Evolutionary conservation across 352 stramenopile genomes (phyloP), one percentile per base, ranked within the genome.

Genomic region (Pythium dissotocum): DNA sequence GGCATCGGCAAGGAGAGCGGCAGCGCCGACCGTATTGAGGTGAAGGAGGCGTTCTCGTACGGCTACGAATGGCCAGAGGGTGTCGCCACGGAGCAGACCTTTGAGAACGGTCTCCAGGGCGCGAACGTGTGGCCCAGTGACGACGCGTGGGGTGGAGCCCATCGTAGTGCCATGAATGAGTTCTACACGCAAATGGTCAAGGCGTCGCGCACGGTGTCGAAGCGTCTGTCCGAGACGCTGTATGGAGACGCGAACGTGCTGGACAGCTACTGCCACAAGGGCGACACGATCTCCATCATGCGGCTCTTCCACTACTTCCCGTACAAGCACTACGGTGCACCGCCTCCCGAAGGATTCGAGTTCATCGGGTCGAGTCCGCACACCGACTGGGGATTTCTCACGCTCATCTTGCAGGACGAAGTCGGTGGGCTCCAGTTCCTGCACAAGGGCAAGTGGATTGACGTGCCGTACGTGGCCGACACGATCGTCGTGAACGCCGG

Each of bases 291-390:
- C 67, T 94, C 86, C 35, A 89, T 94, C 77, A 90, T 92, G 83
- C 83, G 86, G 44, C 75, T 88, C 55, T 94, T 92, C 70, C 86
- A 94, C 71, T 94, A 94, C 70, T 94, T 94, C 63, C 86, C 86
- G 48, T 93, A 93, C 75, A 75, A 76, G 28, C 73, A 70, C 32
- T 89, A 83, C 66, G 77, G 77, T 1, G 38, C 72, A 10, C 72
- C 76, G 35, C 78, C 70, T 6, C 78, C 80, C 6, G 67, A 77
- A 1, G 79, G 80, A 36, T 85, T 87, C 36, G 79, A 88, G 69
- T 90, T 90, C 62, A 91, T 92, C 63, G 86, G 86, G 36, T 93
- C 85, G 38, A 93, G 85, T 67, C 87, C 87, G 7, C 87, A 94
- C 71, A 95, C 87, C 48, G 87, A 95, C 75, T 93, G 85, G 84